These are phyloP conservation scores for Raphanus raphanistrum DNA, from an alignment of 345 rosid genomes.

Conservation along the genomic window DNA sequence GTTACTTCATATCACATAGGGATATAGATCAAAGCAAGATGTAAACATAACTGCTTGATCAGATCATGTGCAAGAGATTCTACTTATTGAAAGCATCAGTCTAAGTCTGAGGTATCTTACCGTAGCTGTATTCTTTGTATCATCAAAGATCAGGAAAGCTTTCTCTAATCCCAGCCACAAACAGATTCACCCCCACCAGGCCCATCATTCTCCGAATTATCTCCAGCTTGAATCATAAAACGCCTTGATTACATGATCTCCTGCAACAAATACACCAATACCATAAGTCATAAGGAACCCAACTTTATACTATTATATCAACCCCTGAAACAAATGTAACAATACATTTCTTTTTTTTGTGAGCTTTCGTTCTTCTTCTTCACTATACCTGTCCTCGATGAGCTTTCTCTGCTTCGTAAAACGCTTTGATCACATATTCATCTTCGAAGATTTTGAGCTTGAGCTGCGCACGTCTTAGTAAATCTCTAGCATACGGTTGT, in stretches of 20 bases:
- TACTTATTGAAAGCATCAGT: too few species aligned
- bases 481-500: conserved; percentile 62
- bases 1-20: too few species aligned
- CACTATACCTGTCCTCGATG: conserved; percentile 65
- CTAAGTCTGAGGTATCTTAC: neutral
- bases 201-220: neutral
- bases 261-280: neutral
- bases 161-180: neutral
- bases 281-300: neutral
- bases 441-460: conserved; percentile 68
- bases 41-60: conserved; percentile 74
- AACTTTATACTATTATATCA: neutral
- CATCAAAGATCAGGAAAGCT: neutral
- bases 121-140: neutral
- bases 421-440: conserved; percentile 74
- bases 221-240: neutral
- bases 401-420: conserved; percentile 85
- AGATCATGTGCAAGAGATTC: conserved; percentile 77
- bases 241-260: neutral
- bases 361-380: too few species aligned
- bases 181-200: neutral
- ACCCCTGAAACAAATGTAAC: neutral
- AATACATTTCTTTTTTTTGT: too few species aligned
- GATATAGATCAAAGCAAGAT: neutral
- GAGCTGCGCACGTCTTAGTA: conserved; percentile 62